These are phyloP conservation scores for Phytophthora agathidicida DNA, from an alignment of 352 stramenopile species.

Conservation along the genomic window DNA sequence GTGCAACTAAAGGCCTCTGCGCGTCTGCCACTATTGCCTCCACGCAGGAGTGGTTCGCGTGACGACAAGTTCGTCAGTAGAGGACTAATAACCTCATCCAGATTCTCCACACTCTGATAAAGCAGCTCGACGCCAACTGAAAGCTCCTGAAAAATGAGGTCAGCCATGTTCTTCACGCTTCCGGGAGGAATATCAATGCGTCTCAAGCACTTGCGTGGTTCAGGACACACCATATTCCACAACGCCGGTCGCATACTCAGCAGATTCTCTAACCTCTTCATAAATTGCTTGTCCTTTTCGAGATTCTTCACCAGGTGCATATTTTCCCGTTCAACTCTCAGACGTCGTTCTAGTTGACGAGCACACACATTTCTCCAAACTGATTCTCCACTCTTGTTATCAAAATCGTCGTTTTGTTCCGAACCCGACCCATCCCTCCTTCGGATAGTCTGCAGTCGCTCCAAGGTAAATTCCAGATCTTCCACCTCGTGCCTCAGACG, in stretches of 20 bases:
- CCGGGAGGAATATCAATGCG: conserved; percentile 20
- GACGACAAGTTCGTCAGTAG: conserved; percentile 1
- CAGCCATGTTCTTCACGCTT: conserved; percentile 5
- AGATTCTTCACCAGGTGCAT: conserved; percentile 29
- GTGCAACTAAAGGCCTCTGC: conserved; percentile 12
- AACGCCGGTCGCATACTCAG: conserved; percentile 10
- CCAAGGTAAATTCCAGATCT: conserved; percentile 20
- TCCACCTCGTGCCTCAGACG: conserved; percentile 24
- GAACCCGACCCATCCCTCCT: background rate
- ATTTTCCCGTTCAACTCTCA: conserved; percentile 30
- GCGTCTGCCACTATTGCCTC: background rate
- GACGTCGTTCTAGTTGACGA: conserved; percentile 15
- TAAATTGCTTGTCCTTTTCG: conserved; percentile 22
- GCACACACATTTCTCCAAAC: conserved; percentile 7
- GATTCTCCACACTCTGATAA: conserved; percentile 35
- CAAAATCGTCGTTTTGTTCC: background rate
- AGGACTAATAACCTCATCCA: conserved; percentile 28
- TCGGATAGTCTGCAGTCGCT: conserved; percentile 16
- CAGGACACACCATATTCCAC: conserved; percentile 11
- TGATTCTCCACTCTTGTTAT: background rate
- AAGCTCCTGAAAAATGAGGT: conserved; percentile 33
- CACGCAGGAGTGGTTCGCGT: conserved; percentile 25
- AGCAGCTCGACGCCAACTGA: conserved; percentile 23
- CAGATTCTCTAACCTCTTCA: conserved; percentile 22
- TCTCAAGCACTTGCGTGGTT: conserved; percentile 13